phyloP scores from a whole-genome alignment of 441 rosid species.

The Biscutella auriculata region DNA sequence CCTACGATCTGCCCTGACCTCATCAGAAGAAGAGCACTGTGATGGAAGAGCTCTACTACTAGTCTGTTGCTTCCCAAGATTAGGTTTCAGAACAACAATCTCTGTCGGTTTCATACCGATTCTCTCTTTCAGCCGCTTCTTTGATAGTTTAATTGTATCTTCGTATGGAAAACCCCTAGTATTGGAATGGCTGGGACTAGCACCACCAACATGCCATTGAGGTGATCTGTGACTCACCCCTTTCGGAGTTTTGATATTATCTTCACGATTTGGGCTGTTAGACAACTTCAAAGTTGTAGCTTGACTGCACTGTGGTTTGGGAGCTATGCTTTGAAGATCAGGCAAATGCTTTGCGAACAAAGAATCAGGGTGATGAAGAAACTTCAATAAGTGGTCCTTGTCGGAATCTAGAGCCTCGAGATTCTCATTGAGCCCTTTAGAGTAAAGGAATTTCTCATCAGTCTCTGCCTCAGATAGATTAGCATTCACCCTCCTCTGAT shows the following conservation, averaged over 20 bases:
- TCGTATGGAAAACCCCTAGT: too few relatives aligned
- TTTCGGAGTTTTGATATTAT: too few relatives aligned
- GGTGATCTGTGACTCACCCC: slow-evolving; percentile 25
- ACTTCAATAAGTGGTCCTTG: slow-evolving; percentile 60
- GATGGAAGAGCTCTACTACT: slow-evolving; percentile 32
- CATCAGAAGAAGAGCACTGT: slow-evolving; percentile 42
- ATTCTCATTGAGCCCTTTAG: slow-evolving; percentile 59
- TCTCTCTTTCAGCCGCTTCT: slow-evolving; percentile 32
- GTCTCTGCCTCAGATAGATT: slow-evolving; percentile 52
- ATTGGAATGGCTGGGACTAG: slow-evolving; percentile 24
- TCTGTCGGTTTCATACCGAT: slow-evolving; percentile 43
- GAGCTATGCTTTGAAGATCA: slow-evolving; percentile 41
- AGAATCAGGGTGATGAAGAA: slow-evolving; percentile 82
- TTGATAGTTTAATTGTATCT: too few relatives aligned
- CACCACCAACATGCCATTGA: slow-evolving; percentile 24
- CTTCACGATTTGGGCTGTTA: too few relatives aligned
- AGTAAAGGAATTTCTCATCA: slow-evolving; percentile 55
- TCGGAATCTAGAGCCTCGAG: slow-evolving; percentile 76
- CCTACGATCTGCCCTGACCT: slow-evolving; percentile 34
- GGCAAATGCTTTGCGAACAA: slow-evolving; percentile 70
- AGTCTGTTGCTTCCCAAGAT: slow-evolving; percentile 38
- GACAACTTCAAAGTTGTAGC: slow-evolving; percentile 29
- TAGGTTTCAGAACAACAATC: slow-evolving; percentile 91
- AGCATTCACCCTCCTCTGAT: slow-evolving; percentile 24
- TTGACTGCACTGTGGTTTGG: slow-evolving; percentile 33